phyloP scores from a whole-genome alignment of 1,284 basidiomycete genomes.

The Wallemia mellicola region DNA sequence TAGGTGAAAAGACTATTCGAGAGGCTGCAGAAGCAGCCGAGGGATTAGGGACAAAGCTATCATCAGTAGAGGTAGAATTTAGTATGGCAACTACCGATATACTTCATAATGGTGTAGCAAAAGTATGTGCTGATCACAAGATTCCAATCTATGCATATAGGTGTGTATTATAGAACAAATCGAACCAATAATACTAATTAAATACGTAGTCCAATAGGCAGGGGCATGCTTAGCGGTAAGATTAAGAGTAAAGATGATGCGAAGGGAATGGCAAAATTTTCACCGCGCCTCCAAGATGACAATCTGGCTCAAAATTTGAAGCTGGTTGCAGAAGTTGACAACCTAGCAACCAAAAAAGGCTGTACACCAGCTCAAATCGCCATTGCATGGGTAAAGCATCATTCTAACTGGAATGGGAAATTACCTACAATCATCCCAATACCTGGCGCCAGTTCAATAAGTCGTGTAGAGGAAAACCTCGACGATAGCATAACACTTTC shows the following conservation, averaged over 20 bases:
- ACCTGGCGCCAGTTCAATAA: conserved; percentile 12
- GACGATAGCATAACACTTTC: conserved; percentile 17
- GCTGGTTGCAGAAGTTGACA: conserved; percentile 2
- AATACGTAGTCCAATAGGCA: background rate
- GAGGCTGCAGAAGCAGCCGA: background rate
- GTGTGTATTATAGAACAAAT: background rate
- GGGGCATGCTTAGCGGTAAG: background rate
- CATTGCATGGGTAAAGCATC: conserved; percentile 8
- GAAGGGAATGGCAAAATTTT: background rate
- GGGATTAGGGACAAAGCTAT: background rate
- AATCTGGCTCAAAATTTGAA: background rate
- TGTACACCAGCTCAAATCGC: background rate
- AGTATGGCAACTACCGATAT: background rate
- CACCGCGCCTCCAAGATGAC: background rate
- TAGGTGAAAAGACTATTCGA: conserved; percentile 3
- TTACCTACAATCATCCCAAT: conserved; percentile 1
- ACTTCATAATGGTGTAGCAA: background rate
- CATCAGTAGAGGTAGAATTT: background rate
- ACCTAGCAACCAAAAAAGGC: conserved; percentile 1
- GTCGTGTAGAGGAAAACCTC: conserved; percentile 19
- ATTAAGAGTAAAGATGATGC: background rate
- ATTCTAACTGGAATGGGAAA: background rate
- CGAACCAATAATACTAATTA: no score
- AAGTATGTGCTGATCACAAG: background rate
- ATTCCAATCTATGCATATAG: background rate